Conservation (phyloP, 2,329 filamentous ascomycete genomes). For the Sarocladium kiliense region DNA sequence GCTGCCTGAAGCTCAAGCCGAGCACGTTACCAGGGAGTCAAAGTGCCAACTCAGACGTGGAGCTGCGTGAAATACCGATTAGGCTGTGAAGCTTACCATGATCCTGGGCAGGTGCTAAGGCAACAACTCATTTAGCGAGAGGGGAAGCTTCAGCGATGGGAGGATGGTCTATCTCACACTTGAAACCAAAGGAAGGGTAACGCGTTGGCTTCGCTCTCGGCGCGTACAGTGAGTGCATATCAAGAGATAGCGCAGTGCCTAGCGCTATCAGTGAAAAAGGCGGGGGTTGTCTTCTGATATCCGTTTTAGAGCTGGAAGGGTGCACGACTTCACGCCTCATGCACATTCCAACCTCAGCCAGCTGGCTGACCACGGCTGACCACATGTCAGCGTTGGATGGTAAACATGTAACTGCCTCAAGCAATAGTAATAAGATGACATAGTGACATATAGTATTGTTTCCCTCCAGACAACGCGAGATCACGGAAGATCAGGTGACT, state of each 20-base stretch:
- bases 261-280: constrained; percentile 2
- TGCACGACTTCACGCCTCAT: neutral
- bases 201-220: constrained; percentile 5
- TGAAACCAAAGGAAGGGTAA: neutral
- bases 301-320: too few species aligned
- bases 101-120: neutral
- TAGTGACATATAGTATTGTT: too few species aligned
- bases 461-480: too few species aligned
- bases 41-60: neutral
- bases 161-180: neutral
- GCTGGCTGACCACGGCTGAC: neutral
- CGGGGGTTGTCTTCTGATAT: neutral
- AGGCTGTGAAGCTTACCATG: too few species aligned
- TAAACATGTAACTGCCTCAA: neutral
- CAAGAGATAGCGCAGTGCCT: neutral
- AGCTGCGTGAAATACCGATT: neutral
- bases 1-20: constrained; percentile 12
- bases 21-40: neutral
- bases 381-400: neutral
- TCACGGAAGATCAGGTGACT: too few species aligned
- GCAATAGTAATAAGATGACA: too few species aligned
- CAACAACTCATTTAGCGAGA: neutral
- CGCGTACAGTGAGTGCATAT: constrained; percentile 1
- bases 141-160: neutral
- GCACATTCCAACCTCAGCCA: neutral